Percentiles rank a stretch among this genome's conserved stretches.
Conservation (phyloP, 2,329 filamentous ascomycete genomes). For the Cordyceps javanica region DNA sequence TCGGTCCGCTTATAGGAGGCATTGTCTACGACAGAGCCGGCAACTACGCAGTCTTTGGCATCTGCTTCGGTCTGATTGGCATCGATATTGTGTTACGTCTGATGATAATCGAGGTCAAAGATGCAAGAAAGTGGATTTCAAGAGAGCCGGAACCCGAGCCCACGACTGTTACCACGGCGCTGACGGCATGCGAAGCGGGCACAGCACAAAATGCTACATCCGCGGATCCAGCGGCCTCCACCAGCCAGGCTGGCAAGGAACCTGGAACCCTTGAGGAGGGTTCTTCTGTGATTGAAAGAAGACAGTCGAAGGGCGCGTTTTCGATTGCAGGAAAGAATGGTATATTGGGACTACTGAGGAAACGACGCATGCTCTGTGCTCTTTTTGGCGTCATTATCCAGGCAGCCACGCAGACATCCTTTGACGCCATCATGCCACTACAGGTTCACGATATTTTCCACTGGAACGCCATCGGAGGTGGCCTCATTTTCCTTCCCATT, state of each 20-base stretch:
- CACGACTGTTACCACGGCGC: conserved; percentile 1
- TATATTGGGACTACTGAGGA: conserved; percentile 22
- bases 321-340: background rate
- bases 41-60: conserved; percentile 29
- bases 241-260: background rate
- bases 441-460: conserved; percentile 23
- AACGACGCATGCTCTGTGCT: conserved; percentile 27
- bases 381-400: conserved; percentile 31
- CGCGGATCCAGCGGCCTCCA: background rate
- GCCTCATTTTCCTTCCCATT: conserved; percentile 29
- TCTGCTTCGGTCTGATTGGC: conserved; percentile 30
- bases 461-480: conserved; percentile 29
- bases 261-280: background rate
- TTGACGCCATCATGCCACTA: conserved; percentile 30
- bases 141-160: background rate
- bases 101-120: conserved; percentile 27
- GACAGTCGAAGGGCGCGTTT: background rate
- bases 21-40: conserved; percentile 27
- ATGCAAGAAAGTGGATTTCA: conserved; percentile 24
- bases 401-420: conserved; percentile 25
- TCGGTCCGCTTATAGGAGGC: conserved; percentile 28
- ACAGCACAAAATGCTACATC: background rate
- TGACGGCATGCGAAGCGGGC: background rate
- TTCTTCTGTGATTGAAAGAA: background rate
- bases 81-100: conserved; percentile 28